Percentiles rank a stretch among this genome's conserved stretches.
phyloP scores from a whole-genome alignment of 2,329 filamentous ascomycete species.

The Knufia fluminis region DNA sequence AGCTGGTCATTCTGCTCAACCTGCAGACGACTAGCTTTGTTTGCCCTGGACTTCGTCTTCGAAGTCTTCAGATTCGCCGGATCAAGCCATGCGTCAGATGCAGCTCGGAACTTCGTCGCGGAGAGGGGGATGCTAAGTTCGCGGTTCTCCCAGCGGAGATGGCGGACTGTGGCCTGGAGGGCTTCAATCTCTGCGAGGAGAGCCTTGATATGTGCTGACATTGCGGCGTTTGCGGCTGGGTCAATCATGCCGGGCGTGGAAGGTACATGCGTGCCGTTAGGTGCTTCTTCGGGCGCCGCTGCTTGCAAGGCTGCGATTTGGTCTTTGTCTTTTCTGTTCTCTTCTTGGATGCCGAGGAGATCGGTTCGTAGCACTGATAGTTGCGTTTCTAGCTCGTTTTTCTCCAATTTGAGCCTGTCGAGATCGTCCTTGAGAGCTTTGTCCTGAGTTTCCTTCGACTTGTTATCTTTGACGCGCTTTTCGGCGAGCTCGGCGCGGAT shows the following conservation, averaged over 20 bases:
- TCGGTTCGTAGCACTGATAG: constrained; percentile 30
- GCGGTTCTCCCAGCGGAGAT: constrained; percentile 37
- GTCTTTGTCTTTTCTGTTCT: constrained; percentile 33
- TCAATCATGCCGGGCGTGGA: constrained; percentile 31
- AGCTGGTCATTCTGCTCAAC: constrained; percentile 36
- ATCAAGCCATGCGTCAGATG: constrained; percentile 37
- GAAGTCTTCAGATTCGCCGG: constrained; percentile 18
- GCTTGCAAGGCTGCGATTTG: constrained; percentile 37
- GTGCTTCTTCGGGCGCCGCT: constrained; percentile 29
- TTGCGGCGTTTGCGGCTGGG: constrained; percentile 34
- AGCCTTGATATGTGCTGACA: constrained; percentile 25
- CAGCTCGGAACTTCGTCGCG: constrained; percentile 14
- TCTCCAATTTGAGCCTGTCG: constrained; percentile 30
- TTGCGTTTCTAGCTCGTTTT: constrained; percentile 26
- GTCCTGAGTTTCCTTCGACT: constrained; percentile 56
- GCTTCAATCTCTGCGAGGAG: constrained; percentile 31
- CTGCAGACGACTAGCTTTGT: constrained; percentile 26
- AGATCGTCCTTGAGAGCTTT: constrained; percentile 37
- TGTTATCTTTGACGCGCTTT: constrained; percentile 73
- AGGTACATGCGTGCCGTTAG: constrained; percentile 28
- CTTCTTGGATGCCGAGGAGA: constrained; percentile 30
- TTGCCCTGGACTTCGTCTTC: constrained; percentile 4
- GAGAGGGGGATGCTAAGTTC: constrained; percentile 22
- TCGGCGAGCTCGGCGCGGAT: constrained; percentile 91
- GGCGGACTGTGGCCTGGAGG: constrained; percentile 39